Evolutionary conservation across 2,329 filamentous ascomycete species (phyloP).

Genomic region (Diaporthe sp.): DNA sequence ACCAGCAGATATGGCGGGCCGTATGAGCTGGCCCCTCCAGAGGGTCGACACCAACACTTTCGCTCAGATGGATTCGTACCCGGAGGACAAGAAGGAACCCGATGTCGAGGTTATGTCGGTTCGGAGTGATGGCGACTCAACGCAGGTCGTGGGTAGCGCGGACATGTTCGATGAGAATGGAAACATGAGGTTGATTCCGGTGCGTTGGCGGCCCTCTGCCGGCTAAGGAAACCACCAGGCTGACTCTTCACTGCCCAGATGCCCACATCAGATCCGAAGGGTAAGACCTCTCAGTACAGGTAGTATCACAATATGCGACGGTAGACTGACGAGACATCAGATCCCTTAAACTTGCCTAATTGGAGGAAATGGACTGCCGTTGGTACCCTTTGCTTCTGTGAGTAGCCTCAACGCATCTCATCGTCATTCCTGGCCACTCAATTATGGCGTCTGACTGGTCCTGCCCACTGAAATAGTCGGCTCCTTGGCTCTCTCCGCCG

Average conservation of each 20-base stretch:
- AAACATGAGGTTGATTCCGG: conserved; percentile 44
- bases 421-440: neutral
- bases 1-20: conserved; percentile 21
- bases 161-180: conserved; percentile 44
- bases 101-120: conserved; percentile 29
- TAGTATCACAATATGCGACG: neutral
- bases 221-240: neutral
- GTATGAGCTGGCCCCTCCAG: conserved; percentile 36
- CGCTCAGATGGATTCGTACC: conserved; percentile 11
- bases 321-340: conserved; percentile 41
- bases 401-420: conserved; percentile 40
- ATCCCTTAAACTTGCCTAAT: conserved; percentile 51
- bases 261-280: conserved; percentile 51
- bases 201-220: conserved; percentile 19
- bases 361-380: conserved; percentile 53
- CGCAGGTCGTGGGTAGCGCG: conserved; percentile 43
- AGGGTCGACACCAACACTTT: conserved; percentile 17
- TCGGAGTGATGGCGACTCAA: conserved; percentile 6
- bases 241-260: conserved; percentile 42
- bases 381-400: conserved; percentile 51
- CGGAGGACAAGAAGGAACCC: conserved; percentile 23
- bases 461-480: conserved; percentile 43
- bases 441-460: neutral
- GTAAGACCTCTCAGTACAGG: conserved; percentile 24
- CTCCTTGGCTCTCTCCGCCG: conserved; percentile 49